phyloP scores from a whole-genome alignment of 148 eudicot species.

The Linanthus parryae region DNA sequence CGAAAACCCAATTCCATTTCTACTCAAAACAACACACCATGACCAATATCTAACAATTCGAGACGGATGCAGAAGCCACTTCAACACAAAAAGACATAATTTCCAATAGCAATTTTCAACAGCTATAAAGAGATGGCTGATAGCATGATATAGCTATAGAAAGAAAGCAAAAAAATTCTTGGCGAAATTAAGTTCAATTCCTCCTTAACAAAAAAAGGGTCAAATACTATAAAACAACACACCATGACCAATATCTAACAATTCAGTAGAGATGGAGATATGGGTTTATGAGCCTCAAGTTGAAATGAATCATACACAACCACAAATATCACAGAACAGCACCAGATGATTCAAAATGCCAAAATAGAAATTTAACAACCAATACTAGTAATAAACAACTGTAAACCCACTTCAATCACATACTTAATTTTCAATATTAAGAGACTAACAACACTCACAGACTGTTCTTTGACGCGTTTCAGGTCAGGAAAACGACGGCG shows the following conservation, averaged over 20 bases:
- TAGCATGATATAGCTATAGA: too few relatives aligned
- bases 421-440: not conserved
- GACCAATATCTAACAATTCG: not conserved
- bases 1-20: conserved; percentile 5
- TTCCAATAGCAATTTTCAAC: not conserved
- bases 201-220: not conserved
- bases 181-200: too few relatives aligned
- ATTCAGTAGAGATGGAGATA: not conserved
- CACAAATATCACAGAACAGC: not conserved
- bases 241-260: not conserved
- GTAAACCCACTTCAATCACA: not conserved
- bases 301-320: not conserved
- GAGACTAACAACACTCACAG: conserved; percentile 12
- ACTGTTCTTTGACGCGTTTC: conserved; percentile 10
- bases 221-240: not conserved
- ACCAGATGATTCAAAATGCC: conserved; percentile 1
- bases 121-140: too few relatives aligned
- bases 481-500: conserved; percentile 23
- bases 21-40: too few relatives aligned
- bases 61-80: not conserved
- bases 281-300: too few relatives aligned
- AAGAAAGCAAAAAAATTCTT: too few relatives aligned
- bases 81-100: not conserved
- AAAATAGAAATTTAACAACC: not conserved
- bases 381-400: not conserved